phyloP scores from a whole-genome alignment of 305 asterid species.

The Petunia hybrid region DNA sequence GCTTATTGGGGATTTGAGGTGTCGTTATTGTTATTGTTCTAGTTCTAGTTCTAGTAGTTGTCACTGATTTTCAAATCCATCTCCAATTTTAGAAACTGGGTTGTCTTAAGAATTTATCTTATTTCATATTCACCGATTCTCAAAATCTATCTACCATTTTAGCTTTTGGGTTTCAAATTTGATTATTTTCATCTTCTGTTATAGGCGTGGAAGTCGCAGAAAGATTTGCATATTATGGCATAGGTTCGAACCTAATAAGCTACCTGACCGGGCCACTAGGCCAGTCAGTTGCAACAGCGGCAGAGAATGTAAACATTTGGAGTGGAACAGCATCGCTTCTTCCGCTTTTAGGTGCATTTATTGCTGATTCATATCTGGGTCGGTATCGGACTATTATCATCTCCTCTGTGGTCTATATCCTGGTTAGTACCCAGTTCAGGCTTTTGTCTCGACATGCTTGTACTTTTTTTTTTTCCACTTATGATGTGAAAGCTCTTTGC shows the following conservation, averaged over 20 bases:
- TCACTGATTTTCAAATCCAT: background rate
- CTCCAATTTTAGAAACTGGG: slow-evolving; percentile 15
- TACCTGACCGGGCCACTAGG: slow-evolving; percentile 54
- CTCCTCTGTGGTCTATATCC: slow-evolving; percentile 46
- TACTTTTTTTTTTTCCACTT: background rate
- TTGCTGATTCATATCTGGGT: slow-evolving; percentile 52
- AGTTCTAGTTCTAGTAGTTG: background rate
- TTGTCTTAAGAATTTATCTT: background rate
- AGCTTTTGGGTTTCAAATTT: slow-evolving; percentile 8
- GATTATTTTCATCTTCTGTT: background rate
- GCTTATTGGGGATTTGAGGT: background rate
- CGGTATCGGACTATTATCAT: slow-evolving; percentile 47
- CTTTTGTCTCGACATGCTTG: background rate
- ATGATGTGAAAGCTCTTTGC: slow-evolving; percentile 3
- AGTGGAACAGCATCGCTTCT: slow-evolving; percentile 45
- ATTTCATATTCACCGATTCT: background rate
- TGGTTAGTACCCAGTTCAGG: slow-evolving; percentile 39
- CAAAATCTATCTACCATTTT: background rate
- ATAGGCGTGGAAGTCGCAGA: slow-evolving; percentile 77
- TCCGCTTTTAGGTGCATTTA: slow-evolving; percentile 54
- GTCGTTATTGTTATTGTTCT: background rate
- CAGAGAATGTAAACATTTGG: slow-evolving; percentile 48
- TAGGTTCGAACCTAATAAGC: slow-evolving; percentile 48
- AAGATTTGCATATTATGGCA: slow-evolving; percentile 79
- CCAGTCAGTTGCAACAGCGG: slow-evolving; percentile 49